Evolutionary conservation across 116 monocot species (phyloP), one percentile per base, ranked within the genome.

Genomic region (Iris pallida): DNA sequence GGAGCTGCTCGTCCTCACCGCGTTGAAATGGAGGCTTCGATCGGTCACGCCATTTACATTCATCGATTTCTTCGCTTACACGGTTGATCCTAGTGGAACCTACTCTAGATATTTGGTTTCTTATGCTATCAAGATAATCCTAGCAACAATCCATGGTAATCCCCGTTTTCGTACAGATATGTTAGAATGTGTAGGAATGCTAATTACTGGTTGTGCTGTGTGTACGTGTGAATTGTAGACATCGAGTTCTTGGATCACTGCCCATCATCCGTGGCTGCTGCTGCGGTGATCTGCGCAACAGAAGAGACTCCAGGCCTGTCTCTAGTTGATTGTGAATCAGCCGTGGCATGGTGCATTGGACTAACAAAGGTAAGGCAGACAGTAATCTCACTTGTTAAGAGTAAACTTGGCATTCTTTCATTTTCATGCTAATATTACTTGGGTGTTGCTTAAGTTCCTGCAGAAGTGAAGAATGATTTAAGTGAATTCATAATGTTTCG

Each of bases 261-360:
- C 47, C 84, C 95, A 42, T 91, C 91, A 16, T 81, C 88, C n/a
- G 76, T 88, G 44, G 79, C 81, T 8, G 91, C 86, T 53, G 84
- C 91, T 11, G 88, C 88, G 13, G 75, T 95, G 19, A 71, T 81
- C 16, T 88, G 82, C 71, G 84, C 84, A 13, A 71, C 61, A 42
- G 66, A 55, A 49, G 83, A 76, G 77, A 76, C 55, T 43, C 68
- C 61, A 16, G 81, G 74, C 30, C 59, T 83, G 18, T 66, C 46
- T 47, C 76, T 72, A 51, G 63, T 77, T n/a, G 57, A 71, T 57
- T 81, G 82, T 46, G 68, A 10, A 11, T 57, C 57, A 18, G 83
- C 86, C 1, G 54, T 53, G 10, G 20, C 48, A 16, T 92, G 92
- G 92, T 88, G 83, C 74, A 68, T 55, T 59, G 88, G 85, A 43